Evolutionary conservation across 257 asterid genomes (phyloP), one percentile per base, ranked within the genome.

Genomic region (Solanum microdontum): DNA sequence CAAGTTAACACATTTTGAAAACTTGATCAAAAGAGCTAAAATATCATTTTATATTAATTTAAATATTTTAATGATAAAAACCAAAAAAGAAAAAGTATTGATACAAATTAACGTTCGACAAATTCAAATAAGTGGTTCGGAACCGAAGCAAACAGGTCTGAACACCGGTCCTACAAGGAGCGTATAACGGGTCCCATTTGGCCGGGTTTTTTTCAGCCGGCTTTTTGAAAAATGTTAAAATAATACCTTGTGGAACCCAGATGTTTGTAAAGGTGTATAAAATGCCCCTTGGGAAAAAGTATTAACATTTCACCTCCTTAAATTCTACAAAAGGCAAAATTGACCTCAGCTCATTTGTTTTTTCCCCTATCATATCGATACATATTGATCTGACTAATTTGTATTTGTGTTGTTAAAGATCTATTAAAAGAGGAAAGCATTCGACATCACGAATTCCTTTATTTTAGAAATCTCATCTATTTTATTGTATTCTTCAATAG

Each of bases 91-190:
- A 12, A 62, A 58, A 62, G 5, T 1, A 45, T 24, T 12, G 70
- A 40, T 8, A 70, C 43, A 33, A 28, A 70, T 36, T 85, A 95
- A 95, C 98, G 98, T 94, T 94, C 95, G 87, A 91, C 90, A 66
- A 48, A 85, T 94, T 95, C 95, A 94, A 95, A 94, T 88, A 70
- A 7, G 51, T 62, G 95, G 96, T 86, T 92, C 89, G 95, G 93
- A 68, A 7, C 92, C 95, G 92, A 87, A 89, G 91, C 95, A 90
- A 88, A 34, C 12, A 82, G 92, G 90, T 89, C 64, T 51, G 91
- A 88, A 40, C 40, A 28, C 33, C 8, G 85, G 69, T 1, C 83
- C 83, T 15, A 40, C 60, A 10, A 36, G 84, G 88, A 73, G 91
- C 88, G 87, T 85, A 19, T 32, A 15, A 80, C 23, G 39, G 85